Base-by-base conservation (phyloP, 352 stramenopile genomes). In the Peronospora destructor region DNA sequence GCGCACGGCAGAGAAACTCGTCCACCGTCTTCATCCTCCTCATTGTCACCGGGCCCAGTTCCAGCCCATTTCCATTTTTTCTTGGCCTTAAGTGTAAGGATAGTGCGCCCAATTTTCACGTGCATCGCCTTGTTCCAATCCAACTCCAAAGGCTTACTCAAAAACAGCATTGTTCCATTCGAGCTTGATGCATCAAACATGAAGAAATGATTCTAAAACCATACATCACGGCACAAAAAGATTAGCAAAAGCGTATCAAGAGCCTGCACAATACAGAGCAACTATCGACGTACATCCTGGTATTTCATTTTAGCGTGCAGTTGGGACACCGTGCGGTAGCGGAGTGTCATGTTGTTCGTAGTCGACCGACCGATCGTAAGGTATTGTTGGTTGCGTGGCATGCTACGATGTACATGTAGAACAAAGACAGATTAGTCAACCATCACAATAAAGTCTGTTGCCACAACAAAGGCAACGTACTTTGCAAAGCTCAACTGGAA, bases 401-500 rank as follows among this genome's bases (percentile, higher is more conserved):
- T 70, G 40, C 74, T 89, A 46, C 16, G 19, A 37, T 14, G 32
- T 23, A 49, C 21, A 42, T 10, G 30, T 13, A 45, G 21, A 42
- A 6, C 16, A 29, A 12, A 59, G 9, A 46, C 10, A 57, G 19
- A 26, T 63, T 41, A 63, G 34, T 1, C 30, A 30, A 9, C 28
- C 11, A 17, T 32, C 9, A 61, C 35, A 45, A 13, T 29, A 23
- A 45, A 43, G 45, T n/a, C 13, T 9, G 17, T 14, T 33, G 13
- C n/a, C 4, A 21, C 10, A 1, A 41, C 14, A 10, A 25, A 21
- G 43, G 0, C 19, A 16, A 84, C 75, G 8, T 68, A 92, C 81
- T 86, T 94, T 42, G 82, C 81, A 61, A 96, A 96, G 55, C 81
- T 94, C 33, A 96, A 71, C 57, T 95, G 87, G 66, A 95, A 96